These are phyloP conservation scores for Cladosporium austrohemisphaericum DNA, from an alignment of 2,329 filamentous ascomycete genomes.

Conservation along the genomic window DNA sequence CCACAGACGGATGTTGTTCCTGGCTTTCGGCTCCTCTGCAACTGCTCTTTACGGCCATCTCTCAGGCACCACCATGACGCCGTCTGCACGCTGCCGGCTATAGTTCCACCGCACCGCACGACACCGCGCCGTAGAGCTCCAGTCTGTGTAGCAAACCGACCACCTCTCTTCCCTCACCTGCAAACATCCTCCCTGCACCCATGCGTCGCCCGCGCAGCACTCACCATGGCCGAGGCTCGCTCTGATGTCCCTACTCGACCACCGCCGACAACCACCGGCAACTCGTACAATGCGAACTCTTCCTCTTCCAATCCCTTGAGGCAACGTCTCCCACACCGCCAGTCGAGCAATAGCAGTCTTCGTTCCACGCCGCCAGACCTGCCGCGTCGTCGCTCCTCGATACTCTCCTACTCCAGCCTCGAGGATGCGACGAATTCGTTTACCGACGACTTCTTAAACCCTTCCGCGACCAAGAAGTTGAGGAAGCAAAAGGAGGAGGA, in stretches of 20 bases:
- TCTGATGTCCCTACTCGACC: constrained; percentile 7
- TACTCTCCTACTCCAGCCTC: constrained; percentile 71
- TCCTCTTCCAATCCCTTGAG: constrained; percentile 10
- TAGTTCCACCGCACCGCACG: too few species aligned
- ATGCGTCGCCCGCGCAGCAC: neutral
- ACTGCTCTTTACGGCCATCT: too few species aligned
- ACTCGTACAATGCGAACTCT: constrained; percentile 1
- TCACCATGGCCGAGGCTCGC: constrained; percentile 13
- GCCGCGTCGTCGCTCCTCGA: constrained; percentile 66
- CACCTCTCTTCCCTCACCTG: neutral
- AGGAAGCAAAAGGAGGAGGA: constrained; percentile 44
- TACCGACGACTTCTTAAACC: constrained; percentile 65
- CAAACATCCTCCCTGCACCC: neutral
- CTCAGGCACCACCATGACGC: too few species aligned
- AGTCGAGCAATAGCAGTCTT: constrained; percentile 17
- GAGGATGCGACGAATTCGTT: constrained; percentile 64
- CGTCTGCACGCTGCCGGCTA: too few species aligned
- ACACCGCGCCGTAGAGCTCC: too few species aligned
- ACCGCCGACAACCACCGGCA: constrained; percentile 5
- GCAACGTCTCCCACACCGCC: constrained; percentile 22
- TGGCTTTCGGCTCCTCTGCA: too few species aligned
- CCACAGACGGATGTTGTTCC: too few species aligned
- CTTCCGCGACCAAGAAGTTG: constrained; percentile 27
- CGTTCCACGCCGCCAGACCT: constrained; percentile 23
- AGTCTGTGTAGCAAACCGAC: too few species aligned